A percentile compares a stretch with the other conserved stretches of the same genome.
These are phyloP conservation scores for Trichoderma endophyticum DNA, from an alignment of 2,329 filamentous ascomycete genomes.

Conservation along the genomic window DNA sequence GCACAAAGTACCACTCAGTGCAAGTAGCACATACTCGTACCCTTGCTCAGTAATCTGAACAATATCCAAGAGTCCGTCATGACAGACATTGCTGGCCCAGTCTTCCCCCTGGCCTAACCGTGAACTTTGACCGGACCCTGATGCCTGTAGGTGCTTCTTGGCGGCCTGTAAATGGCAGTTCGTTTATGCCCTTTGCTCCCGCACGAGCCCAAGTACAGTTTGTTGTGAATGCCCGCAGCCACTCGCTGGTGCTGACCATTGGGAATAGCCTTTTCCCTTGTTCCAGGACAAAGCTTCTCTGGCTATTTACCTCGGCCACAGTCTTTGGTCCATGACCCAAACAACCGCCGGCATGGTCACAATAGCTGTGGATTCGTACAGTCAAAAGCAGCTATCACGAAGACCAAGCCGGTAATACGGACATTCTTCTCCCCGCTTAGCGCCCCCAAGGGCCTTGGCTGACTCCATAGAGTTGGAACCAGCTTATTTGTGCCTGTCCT, in stretches of 20 bases:
- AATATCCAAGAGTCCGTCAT: neutral
- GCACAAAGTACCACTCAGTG: neutral
- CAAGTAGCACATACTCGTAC: neutral
- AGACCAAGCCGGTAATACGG: constrained; percentile 8
- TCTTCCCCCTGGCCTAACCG: neutral
- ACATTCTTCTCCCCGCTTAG: neutral
- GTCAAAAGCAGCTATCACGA: neutral
- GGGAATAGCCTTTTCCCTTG: neutral
- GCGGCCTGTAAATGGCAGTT: constrained; percentile 8
- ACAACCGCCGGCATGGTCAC: constrained; percentile 11
- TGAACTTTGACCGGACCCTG: neutral
- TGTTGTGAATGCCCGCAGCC: neutral
- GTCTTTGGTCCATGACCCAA: neutral
- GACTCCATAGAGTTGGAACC: neutral
- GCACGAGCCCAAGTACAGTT: neutral
- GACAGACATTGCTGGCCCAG: neutral
- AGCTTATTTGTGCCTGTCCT: neutral
- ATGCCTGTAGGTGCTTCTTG: neutral
- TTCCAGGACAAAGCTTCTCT: neutral
- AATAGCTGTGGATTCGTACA: constrained; percentile 9
- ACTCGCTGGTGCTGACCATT: neutral
- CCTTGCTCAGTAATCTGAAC: neutral
- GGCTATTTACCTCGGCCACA: neutral
- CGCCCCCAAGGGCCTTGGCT: neutral
- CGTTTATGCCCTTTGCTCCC: neutral